Conservation (phyloP, 148 eudicot genomes). For the Mesembryanthemum crystallinum region DNA sequence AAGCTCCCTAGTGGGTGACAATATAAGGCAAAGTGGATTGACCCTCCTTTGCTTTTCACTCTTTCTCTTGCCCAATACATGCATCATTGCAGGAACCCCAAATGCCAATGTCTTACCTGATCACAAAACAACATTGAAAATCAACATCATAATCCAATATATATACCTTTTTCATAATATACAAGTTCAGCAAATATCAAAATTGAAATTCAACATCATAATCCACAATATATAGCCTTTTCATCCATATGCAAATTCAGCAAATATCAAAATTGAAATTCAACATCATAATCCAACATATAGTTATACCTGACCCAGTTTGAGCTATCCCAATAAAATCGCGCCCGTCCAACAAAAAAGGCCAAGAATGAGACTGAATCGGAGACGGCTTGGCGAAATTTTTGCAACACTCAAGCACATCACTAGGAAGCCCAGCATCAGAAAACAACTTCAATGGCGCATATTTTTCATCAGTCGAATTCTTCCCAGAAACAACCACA, state of each 20-base stretch:
- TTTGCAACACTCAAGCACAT: constrained; percentile 75
- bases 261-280: too few relatives aligned
- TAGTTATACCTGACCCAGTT: constrained; percentile 89
- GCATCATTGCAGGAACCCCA: constrained; percentile 94
- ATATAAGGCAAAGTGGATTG: constrained; percentile 81
- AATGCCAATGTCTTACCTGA: constrained; percentile 95
- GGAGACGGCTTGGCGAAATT: constrained; percentile 84
- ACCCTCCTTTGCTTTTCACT: constrained; percentile 39
- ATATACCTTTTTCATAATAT: background rate
- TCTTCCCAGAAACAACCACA: constrained; percentile 79
- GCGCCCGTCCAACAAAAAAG: constrained; percentile 67
- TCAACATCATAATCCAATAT: background rate
- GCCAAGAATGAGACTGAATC: constrained; percentile 95
- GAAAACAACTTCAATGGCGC: constrained; percentile 50
- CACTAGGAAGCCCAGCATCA: constrained; percentile 55
- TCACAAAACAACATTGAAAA: constrained; percentile 17
- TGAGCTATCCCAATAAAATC: constrained; percentile 94
- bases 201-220: background rate
- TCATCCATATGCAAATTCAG: background rate
- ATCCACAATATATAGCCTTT: background rate
- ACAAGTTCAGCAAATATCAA: background rate
- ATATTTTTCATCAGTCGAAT: constrained; percentile 48
- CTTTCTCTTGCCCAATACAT: constrained; percentile 62
- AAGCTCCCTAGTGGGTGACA: constrained; percentile 96
- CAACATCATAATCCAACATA: too few relatives aligned